Evolutionary conservation across 2,329 filamentous ascomycete species (phyloP), one percentile per base, ranked within the genome.

Genomic region (Xylaria sp.): DNA sequence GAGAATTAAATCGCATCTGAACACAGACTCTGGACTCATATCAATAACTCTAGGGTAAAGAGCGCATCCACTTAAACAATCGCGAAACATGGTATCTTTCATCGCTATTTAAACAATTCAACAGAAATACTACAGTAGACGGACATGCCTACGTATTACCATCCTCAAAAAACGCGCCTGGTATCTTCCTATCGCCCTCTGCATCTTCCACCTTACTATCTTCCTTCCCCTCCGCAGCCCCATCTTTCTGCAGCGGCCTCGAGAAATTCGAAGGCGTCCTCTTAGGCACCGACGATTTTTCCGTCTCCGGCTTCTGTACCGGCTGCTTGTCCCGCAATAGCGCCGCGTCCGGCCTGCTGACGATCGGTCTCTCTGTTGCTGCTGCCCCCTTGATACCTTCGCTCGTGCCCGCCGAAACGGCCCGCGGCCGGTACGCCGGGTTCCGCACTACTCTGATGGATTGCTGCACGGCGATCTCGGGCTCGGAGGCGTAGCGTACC

Each of bases 381-480:
- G 34, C 34, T 25, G 34, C 34, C 5, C 34, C 7, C 34, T 37
- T 37, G 10, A 50, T 23, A 63, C 23, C 13, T 34, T 46, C 37
- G 44, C 25, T 55, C 7, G 39, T 48, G 23, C 39, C 60, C 52
- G n/a, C 34, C 10, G 15, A 58, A 20, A 3, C 23, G 31, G 44
- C 34, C 1, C 56, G 25, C 37, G 70, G 73, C 51, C 62, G 60
- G 57, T 73, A 77, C 18, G 73, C 71, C 13, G 75, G 75, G 55
- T 77, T 75, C 31, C 59, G 69, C 39, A 76, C 70, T 13, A 77
- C 75, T 37, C 59, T 61, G 50, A 77, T 74, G 20, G 66, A 63
- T 61, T 77, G 75, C 8, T 74, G 73, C 10, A 78, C 72, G 7
- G 76, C 76, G 60, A 77, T 65, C 63, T 77, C 76, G 7, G 76